phyloP scores from a whole-genome alignment of 306 rosid genomes.

The Castanea sativa region DNA sequence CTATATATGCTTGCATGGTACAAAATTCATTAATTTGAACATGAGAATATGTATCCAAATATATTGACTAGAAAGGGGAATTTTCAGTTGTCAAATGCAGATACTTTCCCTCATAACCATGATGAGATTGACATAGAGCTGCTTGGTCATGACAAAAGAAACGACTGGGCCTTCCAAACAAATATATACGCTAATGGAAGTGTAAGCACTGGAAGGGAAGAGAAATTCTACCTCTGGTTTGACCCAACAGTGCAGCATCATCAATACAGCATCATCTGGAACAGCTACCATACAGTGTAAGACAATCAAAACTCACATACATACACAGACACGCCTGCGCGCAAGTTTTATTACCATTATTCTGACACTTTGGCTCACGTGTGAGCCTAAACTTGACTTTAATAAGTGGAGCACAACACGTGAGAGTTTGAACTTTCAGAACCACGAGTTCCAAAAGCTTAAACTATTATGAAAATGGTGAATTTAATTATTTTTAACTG shows the following conservation, averaged over 20 bases:
- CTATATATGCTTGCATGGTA: background rate
- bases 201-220: conserved; percentile 90
- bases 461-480: no score
- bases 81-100: conserved; percentile 84
- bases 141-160: conserved; percentile 86
- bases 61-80: conserved; percentile 14
- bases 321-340: background rate
- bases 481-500: background rate
- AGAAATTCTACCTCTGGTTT: conserved; percentile 92
- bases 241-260: conserved; percentile 81
- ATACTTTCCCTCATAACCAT: conserved; percentile 74
- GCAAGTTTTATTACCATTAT: no score
- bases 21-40: background rate
- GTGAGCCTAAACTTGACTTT: no score
- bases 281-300: conserved; percentile 81
- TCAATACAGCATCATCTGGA: conserved; percentile 86
- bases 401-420: no score
- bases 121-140: conserved; percentile 93
- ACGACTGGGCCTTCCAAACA: conserved; percentile 87
- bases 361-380: no score
- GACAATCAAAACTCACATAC: conserved; percentile 17
- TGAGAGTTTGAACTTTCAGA: no score
- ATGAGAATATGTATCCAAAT: background rate
- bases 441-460: no score
- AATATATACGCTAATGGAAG: conserved; percentile 90